Evolutionary conservation across 1,139 yeast species (phyloP).

Genomic region (Pichia sp.): DNA sequence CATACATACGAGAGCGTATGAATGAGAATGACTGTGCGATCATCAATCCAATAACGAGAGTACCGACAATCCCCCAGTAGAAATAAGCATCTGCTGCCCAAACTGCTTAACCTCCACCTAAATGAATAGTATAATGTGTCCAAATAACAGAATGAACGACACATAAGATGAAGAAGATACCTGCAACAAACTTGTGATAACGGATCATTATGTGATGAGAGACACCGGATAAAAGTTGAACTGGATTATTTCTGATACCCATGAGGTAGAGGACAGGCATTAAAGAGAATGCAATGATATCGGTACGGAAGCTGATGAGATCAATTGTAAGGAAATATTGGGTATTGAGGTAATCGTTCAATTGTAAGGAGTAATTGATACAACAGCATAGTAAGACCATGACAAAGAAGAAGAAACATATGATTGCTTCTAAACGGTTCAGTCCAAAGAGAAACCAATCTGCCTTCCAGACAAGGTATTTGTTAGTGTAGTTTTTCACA

Average conservation of each 20-base stretch:
- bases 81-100: slow-evolving; percentile 20
- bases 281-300: slow-evolving; percentile 39
- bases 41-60: slow-evolving; percentile 35
- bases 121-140: slow-evolving; percentile 20
- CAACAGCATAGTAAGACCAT: slow-evolving; percentile 31
- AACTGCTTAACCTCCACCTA: slow-evolving; percentile 19
- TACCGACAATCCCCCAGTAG: slow-evolving; percentile 46
- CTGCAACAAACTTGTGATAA: slow-evolving; percentile 40
- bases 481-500: slow-evolving; percentile 1
- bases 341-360: slow-evolving; percentile 37
- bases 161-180: slow-evolving; percentile 28
- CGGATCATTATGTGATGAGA: slow-evolving; percentile 39
- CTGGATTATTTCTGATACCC: slow-evolving; percentile 55
- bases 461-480: slow-evolving; percentile 19
- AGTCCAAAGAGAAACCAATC: slow-evolving; percentile 36
- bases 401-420: slow-evolving; percentile 32
- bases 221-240: slow-evolving; percentile 44
- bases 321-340: slow-evolving; percentile 31
- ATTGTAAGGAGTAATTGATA: slow-evolving; percentile 32
- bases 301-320: slow-evolving; percentile 51
- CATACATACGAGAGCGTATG: slow-evolving; percentile 42
- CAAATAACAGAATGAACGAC: slow-evolving; percentile 22
- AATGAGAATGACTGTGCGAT: slow-evolving; percentile 35
- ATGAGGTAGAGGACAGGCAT: slow-evolving; percentile 49
- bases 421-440: slow-evolving; percentile 39